phyloP scores from a whole-genome alignment of 257 asterid genomes.

The Fraxinus americana region DNA sequence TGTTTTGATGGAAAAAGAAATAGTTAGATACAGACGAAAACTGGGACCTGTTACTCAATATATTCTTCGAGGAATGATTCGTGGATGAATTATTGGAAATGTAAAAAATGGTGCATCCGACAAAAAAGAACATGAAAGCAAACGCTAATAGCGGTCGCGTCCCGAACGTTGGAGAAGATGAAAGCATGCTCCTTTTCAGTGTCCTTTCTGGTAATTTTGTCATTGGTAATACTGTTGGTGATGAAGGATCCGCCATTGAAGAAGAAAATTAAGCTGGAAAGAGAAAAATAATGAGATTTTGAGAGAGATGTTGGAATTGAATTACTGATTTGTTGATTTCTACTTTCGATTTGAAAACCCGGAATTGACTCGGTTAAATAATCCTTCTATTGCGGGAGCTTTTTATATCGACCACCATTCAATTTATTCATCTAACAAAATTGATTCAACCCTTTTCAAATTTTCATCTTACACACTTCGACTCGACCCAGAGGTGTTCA shows the following conservation, averaged over 20 bases:
- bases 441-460: neutral
- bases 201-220: conserved; percentile 16
- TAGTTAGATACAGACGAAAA: conserved; percentile 10
- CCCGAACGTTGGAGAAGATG: conserved; percentile 30
- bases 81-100: conserved; percentile 25
- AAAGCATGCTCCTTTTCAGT: conserved; percentile 25
- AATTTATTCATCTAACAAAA: neutral
- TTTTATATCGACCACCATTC: neutral
- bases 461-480: neutral
- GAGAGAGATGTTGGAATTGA: neutral
- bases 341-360: neutral
- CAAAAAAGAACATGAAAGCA: conserved; percentile 25
- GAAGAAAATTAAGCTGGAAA: neutral
- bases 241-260: conserved; percentile 17
- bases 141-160: conserved; percentile 22
- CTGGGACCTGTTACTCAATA: conserved; percentile 28
- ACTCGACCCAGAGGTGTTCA: neutral
- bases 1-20: neutral
- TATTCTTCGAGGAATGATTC: conserved; percentile 28
- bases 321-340: neutral
- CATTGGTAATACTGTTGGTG: neutral
- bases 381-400: neutral
- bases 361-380: neutral
- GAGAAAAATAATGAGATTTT: neutral
- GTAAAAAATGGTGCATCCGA: conserved; percentile 24